A percentile compares a stretch with the other conserved stretches of the same genome.
phyloP scores from a whole-genome alignment of 2,329 filamentous ascomycete genomes.

The Hypoxylon sp. region DNA sequence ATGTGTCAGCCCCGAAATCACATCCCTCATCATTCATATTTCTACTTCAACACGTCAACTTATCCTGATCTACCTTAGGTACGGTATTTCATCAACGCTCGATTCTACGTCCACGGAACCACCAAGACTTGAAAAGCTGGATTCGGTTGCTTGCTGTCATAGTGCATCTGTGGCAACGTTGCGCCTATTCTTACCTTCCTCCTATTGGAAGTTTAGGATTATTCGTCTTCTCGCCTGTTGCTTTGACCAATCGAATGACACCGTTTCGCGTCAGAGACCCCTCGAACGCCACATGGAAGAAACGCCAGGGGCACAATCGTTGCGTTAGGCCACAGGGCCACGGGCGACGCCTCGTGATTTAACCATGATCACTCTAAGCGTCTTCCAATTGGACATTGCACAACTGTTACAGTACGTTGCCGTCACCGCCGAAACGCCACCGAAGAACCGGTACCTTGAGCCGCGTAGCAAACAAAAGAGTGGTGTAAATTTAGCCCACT shows the following conservation, averaged over 20 bases:
- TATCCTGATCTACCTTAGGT: no score
- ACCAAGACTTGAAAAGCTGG: not conserved
- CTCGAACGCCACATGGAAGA: constrained; percentile 38
- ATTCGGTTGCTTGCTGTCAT: constrained; percentile 28
- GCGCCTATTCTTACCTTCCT: constrained; percentile 23
- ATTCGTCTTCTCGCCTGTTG: constrained; percentile 24
- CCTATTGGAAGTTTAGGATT: constrained; percentile 29
- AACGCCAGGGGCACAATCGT: constrained; percentile 16
- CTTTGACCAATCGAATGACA: constrained; percentile 28
- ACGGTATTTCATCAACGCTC: no score
- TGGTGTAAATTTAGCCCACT: constrained; percentile 18
- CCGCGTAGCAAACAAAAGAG: constrained; percentile 9
- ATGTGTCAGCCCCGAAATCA: constrained; percentile 4
- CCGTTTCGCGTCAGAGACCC: constrained; percentile 32
- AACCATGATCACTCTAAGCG: constrained; percentile 15
- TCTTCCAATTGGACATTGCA: constrained; percentile 6
- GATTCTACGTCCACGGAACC: not conserved
- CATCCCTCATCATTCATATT: constrained; percentile 5
- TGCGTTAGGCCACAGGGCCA: constrained; percentile 13
- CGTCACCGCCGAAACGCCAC: constrained; percentile 26
- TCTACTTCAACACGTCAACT: not conserved
- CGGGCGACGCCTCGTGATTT: constrained; percentile 17
- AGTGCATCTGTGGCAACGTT: constrained; percentile 33
- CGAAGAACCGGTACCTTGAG: constrained; percentile 8
- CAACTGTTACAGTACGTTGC: constrained; percentile 7